Base-by-base conservation (phyloP, 208 protist species). In the Leptomonas pyrrhocoris region DNA sequence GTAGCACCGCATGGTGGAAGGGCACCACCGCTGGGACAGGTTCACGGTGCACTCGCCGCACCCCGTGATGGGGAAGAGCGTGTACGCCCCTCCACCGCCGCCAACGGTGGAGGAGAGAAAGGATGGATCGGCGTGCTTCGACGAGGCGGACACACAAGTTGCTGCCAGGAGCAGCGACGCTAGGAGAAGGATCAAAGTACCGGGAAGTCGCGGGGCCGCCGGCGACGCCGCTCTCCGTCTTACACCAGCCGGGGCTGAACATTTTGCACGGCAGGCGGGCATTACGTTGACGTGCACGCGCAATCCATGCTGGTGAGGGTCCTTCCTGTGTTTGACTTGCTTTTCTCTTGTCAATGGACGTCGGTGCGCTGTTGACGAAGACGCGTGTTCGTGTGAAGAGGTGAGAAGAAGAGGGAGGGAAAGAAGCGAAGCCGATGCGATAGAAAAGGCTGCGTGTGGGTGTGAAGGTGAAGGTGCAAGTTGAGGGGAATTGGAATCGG, bases 1-100 rank as follows among this genome's bases (percentile, higher is more conserved):
- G 40, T 86, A 68, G 61, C 84, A 89, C 19, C 69, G 79, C 80
- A 86, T 89, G 40, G 77, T 79, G n/a, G 68, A 66, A 0, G 80
- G 84, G 62, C 78, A 86, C 84, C 84, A 89, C 12, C 43, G 40
- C 60, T 73, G 60, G 7, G 62, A 63, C 13, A 46, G 34, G 48
- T 77, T 79, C 15, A 82, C 27, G n/a, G 84, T 80, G 64, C 84
- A 89, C 59, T 78, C 71, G n/a, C 77, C 51, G 56, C 80, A 89
- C 4, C 80, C 60, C 0, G 80, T 74, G 31, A 83, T 42, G 5
- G 71, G 68, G 73, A 62, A 68, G 23, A 51, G 31, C 21, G 56
- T 34, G 12, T 63, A 48, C 19, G 45, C 66, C 27, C 40, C 68
- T 28, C 40, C 50, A 11, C 42, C 40, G 38, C 30, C 30, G 1